Evolutionary conservation across 768 basidiomycete genomes (phyloP), one percentile per base, ranked within the genome.

Genomic region (Plicaturopsis crispa): DNA sequence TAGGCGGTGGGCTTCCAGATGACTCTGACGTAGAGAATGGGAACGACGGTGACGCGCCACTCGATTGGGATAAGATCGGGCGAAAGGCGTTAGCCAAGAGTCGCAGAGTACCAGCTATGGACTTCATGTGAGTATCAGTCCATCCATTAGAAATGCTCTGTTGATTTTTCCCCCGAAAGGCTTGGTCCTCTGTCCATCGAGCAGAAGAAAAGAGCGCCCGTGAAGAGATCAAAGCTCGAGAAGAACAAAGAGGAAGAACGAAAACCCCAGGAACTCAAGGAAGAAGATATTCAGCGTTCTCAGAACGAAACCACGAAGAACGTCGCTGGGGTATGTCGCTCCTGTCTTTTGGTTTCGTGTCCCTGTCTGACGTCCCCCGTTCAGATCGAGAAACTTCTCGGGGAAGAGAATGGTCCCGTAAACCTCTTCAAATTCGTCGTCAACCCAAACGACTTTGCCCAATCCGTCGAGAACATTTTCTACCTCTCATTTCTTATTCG

Each of bases 381-480:
- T 11, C 41, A 92, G 84, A 67, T 94, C 16, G 68, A 72, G 51
- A 57, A 69, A 3, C 61, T 87, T 6, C 67, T 96, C 18, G 54
- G 60, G 14, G 55, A 70, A 0, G 59, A 63, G n/a, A 61, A 48
- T 13, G 63, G 68, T 21, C 49, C 56, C 5, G 69, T 86, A 36
- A 96, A 96, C 49, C 59, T 96, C 20, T 97, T 97, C 65, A 62
- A 70, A 43, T 85, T 97, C 52, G 70, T 97, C 38, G 67, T 96
- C 45, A 94, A 99, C 54, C 96, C 96, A 10, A 60, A 81, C 20
- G 80, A 85, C 50, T 99, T 89, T 53, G 84, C 82, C 0, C 94
- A 99, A 54, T 89, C 87, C 0, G 90, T 98, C 11, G 96, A 99
- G 62, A 99, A 99, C 55, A 67, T 94, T 17, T 98, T 99, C 57